Base-by-base conservation (phyloP, 345 rosid species). In the Aquilaria sinensis region DNA sequence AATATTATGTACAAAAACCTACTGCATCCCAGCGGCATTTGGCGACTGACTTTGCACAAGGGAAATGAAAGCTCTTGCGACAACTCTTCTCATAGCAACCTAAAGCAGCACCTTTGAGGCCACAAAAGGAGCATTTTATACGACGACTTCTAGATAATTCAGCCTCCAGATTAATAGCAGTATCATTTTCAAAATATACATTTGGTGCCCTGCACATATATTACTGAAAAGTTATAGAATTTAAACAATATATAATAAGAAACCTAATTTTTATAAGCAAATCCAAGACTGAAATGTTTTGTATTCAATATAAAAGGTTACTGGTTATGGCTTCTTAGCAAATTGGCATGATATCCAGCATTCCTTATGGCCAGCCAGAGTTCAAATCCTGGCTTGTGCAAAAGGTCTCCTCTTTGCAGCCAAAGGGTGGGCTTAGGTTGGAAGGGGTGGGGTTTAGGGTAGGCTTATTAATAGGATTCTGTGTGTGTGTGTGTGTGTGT, bases 21-120 rank as follows among this genome's bases (percentile, higher is more conserved):
- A 94, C 99, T 60, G 66, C 32, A 71, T 94, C 99, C 99, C 97
- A 90, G 65, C 85, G 84, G 75, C 96, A 90, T 76, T 86, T 79
- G 58, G 90, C 74, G 11, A 47, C 77, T 64, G 75, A 33, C 75
- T 81, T 89, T 58, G 96, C 96, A 75, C 96, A 86, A 10, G 93
- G 69, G 54, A 86, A 76, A 71, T 89, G 96, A 67, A 86, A 89
- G 62, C 93, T 89, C 67, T 75, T 86, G 57, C 80, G 78, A 71
- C 96, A 89, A 72, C 72, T 80, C 65, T 78, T 74, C 70, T 85
- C 92, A 75, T 80, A 94, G 77, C 99, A 90, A 45, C 99, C 97
- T 65, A 94, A 89, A 23, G 95, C 90, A 61, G 99, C 99, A 49
- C 99, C 97, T 78, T 90, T 94, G 70, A 82, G 80, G 47, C 89